Base-by-base conservation (phyloP, 768 basidiomycete genomes). In the Leucogyrophana mollusca region DNA sequence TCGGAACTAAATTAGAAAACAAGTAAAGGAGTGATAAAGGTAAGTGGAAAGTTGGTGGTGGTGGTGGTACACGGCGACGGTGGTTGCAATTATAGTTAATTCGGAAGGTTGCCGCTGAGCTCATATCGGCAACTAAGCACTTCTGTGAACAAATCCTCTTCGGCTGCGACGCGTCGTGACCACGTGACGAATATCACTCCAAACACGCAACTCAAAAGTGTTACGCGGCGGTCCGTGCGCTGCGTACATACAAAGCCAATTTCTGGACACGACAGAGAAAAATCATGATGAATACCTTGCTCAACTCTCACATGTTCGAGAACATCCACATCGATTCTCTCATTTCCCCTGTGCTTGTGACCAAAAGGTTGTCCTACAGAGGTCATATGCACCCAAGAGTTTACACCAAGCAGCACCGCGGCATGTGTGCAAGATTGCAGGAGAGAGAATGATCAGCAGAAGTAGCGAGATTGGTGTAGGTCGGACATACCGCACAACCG, bases 361-460 rank as follows among this genome's bases (percentile, higher is more conserved):
- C 77, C n/a, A 81, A 62, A 13, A 79, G 57, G 44, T 71, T 73
- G 52, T 79, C 77, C 77, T 78, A 45, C 6, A 47, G 8, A 51
- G n/a, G 17, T 33, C 41, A 7, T 4, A 21, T 27, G n/a, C 30
- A 47, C 34, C 17, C 20, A 20, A 45, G n/a, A n/a, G n/a, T n/a
- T n/a, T n/a, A n/a, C n/a, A 9, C 16, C 24, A 30, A 43, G 22
- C n/a, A 16, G 18, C 18, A 25, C 9, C 39, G 10, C 3, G 14
- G 8, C 16, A 18, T 20, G 13, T 44, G 36, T 35, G n/a, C n/a
- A n/a, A n/a, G 47, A 32, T 4, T 10, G 18, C 11, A 24, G 11
- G 6, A 22, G 3, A 9, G 7, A 16, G 9, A 20, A 33, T 8
- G 8, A 13, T 2, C 11, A 18, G n/a, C 24, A 49, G 14, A 22